A percentile compares a stretch with the other conserved stretches of the same genome.
Evolutionary conservation across 2,329 filamentous ascomycete species (phyloP).

Genomic region (Cladophialophora exuberans): DNA sequence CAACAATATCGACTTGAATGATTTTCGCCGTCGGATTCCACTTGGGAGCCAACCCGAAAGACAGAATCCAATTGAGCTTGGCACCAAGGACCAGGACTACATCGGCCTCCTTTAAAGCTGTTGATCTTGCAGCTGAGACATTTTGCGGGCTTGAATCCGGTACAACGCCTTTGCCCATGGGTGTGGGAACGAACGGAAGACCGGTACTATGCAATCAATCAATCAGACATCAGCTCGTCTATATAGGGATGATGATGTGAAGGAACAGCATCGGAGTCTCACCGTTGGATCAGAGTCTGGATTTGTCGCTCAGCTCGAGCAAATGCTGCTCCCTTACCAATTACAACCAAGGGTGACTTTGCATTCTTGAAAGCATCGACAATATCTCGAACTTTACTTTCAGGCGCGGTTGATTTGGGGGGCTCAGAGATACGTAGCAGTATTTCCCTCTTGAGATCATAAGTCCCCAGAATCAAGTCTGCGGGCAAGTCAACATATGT

Average conservation of each 20-base stretch:
- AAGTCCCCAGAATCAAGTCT: constrained; percentile 54
- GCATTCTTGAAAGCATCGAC: constrained; percentile 51
- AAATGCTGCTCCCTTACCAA: constrained; percentile 62
- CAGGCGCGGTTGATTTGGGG: constrained; percentile 40
- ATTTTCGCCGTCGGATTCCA: constrained; percentile 55
- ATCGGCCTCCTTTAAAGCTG: constrained; percentile 57
- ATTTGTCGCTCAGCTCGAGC: constrained; percentile 53
- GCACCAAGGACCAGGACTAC: constrained; percentile 60
- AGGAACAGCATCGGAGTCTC: constrained; percentile 32
- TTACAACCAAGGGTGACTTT: constrained; percentile 55
- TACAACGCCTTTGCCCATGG: constrained; percentile 62
- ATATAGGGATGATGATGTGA: too few relatives aligned
- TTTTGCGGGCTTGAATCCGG: constrained; percentile 58
- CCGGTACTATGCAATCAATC: constrained; percentile 43
- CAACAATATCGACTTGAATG: constrained; percentile 58
- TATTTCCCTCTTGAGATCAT: constrained; percentile 33
- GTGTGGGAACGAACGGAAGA: constrained; percentile 60
- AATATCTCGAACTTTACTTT: constrained; percentile 45
- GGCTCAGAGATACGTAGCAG: not conserved
- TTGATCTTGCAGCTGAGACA: constrained; percentile 56
- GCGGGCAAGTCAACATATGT: constrained; percentile 60
- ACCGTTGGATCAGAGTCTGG: constrained; percentile 49
- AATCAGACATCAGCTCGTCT: too few relatives aligned
- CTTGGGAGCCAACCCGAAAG: constrained; percentile 59
- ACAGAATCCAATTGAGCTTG: constrained; percentile 62